These are phyloP conservation scores for Ogataea thermomethanolica DNA, from an alignment of 805 yeast genomes.

Conservation along the genomic window DNA sequence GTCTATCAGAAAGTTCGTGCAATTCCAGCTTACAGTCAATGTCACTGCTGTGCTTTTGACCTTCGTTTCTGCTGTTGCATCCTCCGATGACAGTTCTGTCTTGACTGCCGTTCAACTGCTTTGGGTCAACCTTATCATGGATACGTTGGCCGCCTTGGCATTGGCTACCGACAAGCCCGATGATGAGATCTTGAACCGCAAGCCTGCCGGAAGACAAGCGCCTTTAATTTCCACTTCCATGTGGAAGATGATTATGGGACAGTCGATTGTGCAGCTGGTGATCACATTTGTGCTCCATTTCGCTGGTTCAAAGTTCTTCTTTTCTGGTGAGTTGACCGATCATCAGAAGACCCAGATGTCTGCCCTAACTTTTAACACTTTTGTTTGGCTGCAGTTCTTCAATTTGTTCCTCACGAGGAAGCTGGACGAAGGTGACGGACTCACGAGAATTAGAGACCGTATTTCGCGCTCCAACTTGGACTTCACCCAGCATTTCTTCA, in stretches of 20 bases:
- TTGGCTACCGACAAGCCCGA: slow-evolving; percentile 97
- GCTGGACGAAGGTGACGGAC: slow-evolving; percentile 80
- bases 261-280: slow-evolving; percentile 70
- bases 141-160: slow-evolving; percentile 95
- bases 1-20: slow-evolving; percentile 92
- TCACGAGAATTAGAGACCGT: slow-evolving; percentile 53
- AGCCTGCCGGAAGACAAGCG: slow-evolving; percentile 77
- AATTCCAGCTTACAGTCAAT: slow-evolving; percentile 94
- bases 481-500: slow-evolving; percentile 75
- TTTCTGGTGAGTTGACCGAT: slow-evolving; percentile 30
- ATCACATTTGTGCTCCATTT: slow-evolving; percentile 82
- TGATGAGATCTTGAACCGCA: slow-evolving; percentile 68
- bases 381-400: slow-evolving; percentile 97
- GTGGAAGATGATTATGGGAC: slow-evolving; percentile 98
- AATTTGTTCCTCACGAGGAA: slow-evolving; percentile 88
- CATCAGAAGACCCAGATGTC: slow-evolving; percentile 58
- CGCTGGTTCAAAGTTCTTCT: slow-evolving; percentile 65
- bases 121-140: slow-evolving; percentile 98
- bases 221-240: slow-evolving; percentile 85
- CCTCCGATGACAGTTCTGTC: slow-evolving; percentile 75
- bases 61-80: slow-evolving; percentile 88
- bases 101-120: slow-evolving; percentile 94
- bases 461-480: slow-evolving; percentile 65
- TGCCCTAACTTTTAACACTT: slow-evolving; percentile 90
- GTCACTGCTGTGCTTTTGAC: slow-evolving; percentile 94